A percentile compares a stretch with the other conserved stretches of the same genome.
Conservation (phyloP, 306 rosid species). For the Dicorynia guianensis region DNA sequence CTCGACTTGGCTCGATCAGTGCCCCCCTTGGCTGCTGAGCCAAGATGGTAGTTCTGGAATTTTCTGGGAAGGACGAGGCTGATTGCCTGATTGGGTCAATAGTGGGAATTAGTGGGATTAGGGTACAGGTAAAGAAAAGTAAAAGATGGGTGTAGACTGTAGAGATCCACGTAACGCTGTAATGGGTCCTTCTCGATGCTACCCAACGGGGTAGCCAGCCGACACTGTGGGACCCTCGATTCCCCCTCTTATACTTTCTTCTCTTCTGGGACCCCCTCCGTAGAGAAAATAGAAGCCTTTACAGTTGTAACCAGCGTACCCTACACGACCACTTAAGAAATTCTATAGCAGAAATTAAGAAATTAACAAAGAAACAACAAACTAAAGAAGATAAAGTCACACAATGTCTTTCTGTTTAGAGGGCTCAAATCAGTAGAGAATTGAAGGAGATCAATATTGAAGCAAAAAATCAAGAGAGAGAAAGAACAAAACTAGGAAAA, state of each 20-base stretch:
- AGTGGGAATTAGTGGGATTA: conserved; percentile 41
- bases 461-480: not conserved
- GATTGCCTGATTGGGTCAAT: conserved; percentile 10
- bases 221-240: conserved; percentile 66
- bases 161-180: conserved; percentile 44
- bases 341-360: not conserved
- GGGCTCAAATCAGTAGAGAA: not conserved
- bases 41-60: conserved; percentile 42
- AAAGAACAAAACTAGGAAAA: not conserved
- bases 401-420: conserved; percentile 1
- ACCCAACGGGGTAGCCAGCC: conserved; percentile 66
- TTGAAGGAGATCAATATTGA: not conserved
- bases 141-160: conserved; percentile 22
- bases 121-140: conserved; percentile 22
- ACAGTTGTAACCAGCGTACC: too few species aligned
- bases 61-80: conserved; percentile 21
- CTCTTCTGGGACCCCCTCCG: conserved; percentile 39
- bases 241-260: conserved; percentile 28
- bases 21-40: not conserved
- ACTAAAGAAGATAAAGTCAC: conserved; percentile 21
- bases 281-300: not conserved
- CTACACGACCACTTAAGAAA: too few species aligned
- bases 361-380: conserved; percentile 14
- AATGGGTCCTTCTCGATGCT: conserved; percentile 64
- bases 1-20: conserved; percentile 52